Percentiles rank a stretch among this genome's conserved stretches.
Conservation (phyloP, 2,329 filamentous ascomycete genomes). For the Herpotrichia juniperi region DNA sequence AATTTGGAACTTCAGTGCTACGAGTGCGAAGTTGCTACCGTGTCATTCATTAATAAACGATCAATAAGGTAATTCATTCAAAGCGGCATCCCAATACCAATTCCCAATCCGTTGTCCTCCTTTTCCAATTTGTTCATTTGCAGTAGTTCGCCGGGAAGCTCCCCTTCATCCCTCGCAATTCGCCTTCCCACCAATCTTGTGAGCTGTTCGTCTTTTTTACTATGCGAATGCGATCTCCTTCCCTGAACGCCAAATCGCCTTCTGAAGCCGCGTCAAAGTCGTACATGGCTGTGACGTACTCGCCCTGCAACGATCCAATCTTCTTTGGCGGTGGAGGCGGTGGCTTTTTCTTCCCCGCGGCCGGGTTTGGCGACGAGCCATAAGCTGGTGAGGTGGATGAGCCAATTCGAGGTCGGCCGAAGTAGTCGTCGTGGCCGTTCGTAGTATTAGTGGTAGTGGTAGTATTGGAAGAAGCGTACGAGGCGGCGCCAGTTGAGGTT, state of each 20-base stretch:
- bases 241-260: conserved; percentile 75
- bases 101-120: not conserved
- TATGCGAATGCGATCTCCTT: conserved; percentile 79
- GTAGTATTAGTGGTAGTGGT: conserved; percentile 15
- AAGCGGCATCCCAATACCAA: not conserved
- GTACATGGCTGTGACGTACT: conserved; percentile 75
- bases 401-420: conserved; percentile 52
- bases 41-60: not conserved
- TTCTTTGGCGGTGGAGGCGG: conserved; percentile 75
- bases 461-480: conserved; percentile 37
- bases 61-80: not conserved
- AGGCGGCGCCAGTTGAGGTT: conserved; percentile 31
- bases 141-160: conserved; percentile 88
- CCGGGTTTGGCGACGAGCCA: conserved; percentile 51
- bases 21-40: not conserved
- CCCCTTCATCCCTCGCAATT: conserved; percentile 70
- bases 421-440: conserved; percentile 40
- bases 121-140: conserved; percentile 39
- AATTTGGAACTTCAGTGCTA: not conserved
- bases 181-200: conserved; percentile 89
- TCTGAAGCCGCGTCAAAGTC: conserved; percentile 72
- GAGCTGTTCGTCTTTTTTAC: conserved; percentile 78
- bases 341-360: conserved; percentile 70
- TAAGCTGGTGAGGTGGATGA: conserved; percentile 45
- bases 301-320: conserved; percentile 55